Evolutionary conservation across 768 basidiomycete genomes (phyloP).

Genomic region (Daedaleopsis nitida): DNA sequence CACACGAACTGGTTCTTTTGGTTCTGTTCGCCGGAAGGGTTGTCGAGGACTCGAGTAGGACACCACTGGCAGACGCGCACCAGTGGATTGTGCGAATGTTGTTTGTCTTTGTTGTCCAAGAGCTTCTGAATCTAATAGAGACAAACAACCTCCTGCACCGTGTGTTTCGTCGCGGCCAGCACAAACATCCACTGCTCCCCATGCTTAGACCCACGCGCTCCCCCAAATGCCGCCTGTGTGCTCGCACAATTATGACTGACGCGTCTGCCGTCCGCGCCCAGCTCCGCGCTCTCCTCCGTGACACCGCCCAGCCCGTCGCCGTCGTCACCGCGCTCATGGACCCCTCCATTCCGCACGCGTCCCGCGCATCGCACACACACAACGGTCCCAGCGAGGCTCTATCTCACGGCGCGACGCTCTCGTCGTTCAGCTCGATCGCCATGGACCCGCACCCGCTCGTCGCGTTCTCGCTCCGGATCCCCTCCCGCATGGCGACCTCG

Average conservation of each 20-base stretch:
- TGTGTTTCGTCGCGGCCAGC: constrained; percentile 1
- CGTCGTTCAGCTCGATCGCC: constrained; percentile 90
- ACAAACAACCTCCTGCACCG: constrained; percentile 22
- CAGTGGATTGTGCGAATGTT: not conserved
- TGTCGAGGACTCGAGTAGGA: not conserved
- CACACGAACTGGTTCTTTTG: constrained; percentile 4
- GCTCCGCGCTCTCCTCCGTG: constrained; percentile 65
- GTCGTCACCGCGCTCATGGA: constrained; percentile 73
- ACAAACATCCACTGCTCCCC: not conserved
- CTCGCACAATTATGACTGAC: not conserved
- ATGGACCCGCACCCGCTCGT: constrained; percentile 88
- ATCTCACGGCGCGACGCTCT: constrained; percentile 91
- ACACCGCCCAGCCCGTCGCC: constrained; percentile 83
- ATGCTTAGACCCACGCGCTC: not conserved
- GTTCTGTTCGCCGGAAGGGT: not conserved
- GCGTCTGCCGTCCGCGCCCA: constrained; percentile 15
- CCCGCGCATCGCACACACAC: not conserved
- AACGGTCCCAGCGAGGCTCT: constrained; percentile 5
- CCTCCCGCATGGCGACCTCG: constrained; percentile 81
- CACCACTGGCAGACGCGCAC: no score
- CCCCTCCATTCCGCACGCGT: constrained; percentile 26
- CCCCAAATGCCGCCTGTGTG: not conserved
- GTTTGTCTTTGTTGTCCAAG: constrained; percentile 17
- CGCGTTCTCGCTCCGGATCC: constrained; percentile 86
- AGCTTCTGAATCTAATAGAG: constrained; percentile 24